Conservation (phyloP, 1,284 basidiomycete genomes). For the Cryptococcus sp. region DNA sequence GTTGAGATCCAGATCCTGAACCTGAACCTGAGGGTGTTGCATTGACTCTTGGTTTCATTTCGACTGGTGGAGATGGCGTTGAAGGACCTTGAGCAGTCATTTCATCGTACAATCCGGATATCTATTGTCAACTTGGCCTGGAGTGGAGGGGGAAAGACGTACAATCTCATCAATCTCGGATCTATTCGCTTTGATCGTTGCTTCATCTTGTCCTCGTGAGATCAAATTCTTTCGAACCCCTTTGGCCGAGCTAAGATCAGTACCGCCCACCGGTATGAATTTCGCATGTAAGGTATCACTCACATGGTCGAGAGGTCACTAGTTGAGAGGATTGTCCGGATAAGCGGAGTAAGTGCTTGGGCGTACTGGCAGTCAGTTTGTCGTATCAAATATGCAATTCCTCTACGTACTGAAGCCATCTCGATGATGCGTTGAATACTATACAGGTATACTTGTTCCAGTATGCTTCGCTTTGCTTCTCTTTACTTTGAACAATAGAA, state of each 20-base stretch:
- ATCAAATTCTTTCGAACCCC: conserved; percentile 43
- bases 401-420: not conserved
- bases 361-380: conserved; percentile 19
- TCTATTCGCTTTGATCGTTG: conserved; percentile 35
- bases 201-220: conserved; percentile 34
- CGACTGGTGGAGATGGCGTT: conserved; percentile 6
- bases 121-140: conserved; percentile 15
- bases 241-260: conserved; percentile 41
- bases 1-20: conserved; percentile 2
- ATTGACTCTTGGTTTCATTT: conserved; percentile 9
- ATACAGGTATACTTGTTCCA: too few species aligned
- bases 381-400: too few species aligned
- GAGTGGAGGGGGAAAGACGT: conserved; percentile 5
- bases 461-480: too few species aligned
- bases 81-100: conserved; percentile 12
- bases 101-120: conserved; percentile 36
- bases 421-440: too few species aligned
- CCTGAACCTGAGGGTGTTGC: conserved; percentile 5
- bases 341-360: conserved; percentile 23
- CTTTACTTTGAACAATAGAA: too few species aligned
- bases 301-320: conserved; percentile 39
- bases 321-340: conserved; percentile 25
- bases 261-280: not conserved
- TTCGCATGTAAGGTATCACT: not conserved
- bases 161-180: conserved; percentile 41